phyloP scores from a whole-genome alignment of 805 yeast genomes.

The Yamadazyma akitaensis region DNA sequence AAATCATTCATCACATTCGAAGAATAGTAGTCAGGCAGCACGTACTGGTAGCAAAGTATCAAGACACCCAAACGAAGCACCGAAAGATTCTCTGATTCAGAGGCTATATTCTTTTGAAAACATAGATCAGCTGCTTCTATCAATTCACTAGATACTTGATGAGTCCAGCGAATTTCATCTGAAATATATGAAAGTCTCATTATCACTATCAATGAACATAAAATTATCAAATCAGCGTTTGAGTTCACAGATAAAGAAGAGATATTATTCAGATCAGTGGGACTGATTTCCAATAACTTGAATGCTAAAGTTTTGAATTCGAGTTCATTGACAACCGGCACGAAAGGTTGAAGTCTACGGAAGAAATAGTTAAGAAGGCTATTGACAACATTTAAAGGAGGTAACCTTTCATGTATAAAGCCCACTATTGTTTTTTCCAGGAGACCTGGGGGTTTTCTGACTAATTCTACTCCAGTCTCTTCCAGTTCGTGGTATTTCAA shows the following conservation, averaged over 20 bases:
- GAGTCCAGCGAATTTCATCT: not conserved
- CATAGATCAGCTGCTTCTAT: conserved; percentile 3
- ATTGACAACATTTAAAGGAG: conserved; percentile 53
- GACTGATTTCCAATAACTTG: conserved; percentile 20
- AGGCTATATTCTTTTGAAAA: not conserved
- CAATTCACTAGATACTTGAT: not conserved
- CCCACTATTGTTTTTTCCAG: not conserved
- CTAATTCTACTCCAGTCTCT: not conserved
- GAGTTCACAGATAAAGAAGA: conserved; percentile 25
- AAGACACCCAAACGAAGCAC: conserved; percentile 3
- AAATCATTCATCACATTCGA: not conserved
- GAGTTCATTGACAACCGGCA: conserved; percentile 42
- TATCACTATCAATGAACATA: conserved; percentile 38
- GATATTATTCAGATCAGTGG: conserved; percentile 21
- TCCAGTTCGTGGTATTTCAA: not conserved
- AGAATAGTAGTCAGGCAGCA: conserved; percentile 1
- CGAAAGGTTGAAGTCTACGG: conserved; percentile 39
- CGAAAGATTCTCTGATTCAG: not conserved
- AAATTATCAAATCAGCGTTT: conserved; percentile 34
- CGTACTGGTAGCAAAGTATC: not conserved
- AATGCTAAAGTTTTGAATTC: conserved; percentile 18
- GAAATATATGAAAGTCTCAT: conserved; percentile 32
- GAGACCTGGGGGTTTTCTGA: not conserved
- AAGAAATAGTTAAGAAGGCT: conserved; percentile 50
- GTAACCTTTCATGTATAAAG: conserved; percentile 34